These are phyloP conservation scores for Capsicum baccatum DNA, from an alignment of 257 asterid genomes.

Conservation along the genomic window DNA sequence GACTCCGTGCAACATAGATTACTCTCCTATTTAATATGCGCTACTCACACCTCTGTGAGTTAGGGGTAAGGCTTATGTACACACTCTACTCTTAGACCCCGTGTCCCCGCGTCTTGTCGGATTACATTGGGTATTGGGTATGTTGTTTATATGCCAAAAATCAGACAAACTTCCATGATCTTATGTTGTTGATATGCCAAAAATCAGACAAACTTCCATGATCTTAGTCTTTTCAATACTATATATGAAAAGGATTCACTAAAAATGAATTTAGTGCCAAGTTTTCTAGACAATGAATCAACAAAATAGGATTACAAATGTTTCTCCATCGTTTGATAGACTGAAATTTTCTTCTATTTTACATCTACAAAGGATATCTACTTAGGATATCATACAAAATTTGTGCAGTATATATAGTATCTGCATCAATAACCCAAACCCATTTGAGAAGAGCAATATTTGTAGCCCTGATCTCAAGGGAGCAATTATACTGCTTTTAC, in stretches of 20 bases:
- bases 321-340: constrained; percentile 2
- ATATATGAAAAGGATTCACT: background rate
- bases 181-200: too few species aligned
- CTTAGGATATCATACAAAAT: background rate
- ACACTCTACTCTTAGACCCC: too few species aligned
- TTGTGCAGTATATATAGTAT: background rate
- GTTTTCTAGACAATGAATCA: constrained; percentile 10
- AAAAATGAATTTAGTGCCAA: constrained; percentile 23
- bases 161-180: too few species aligned
- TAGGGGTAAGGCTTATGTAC: too few species aligned
- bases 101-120: too few species aligned
- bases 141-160: too few species aligned
- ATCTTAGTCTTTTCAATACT: too few species aligned
- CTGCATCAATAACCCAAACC: constrained; percentile 14
- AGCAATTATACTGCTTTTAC: background rate
- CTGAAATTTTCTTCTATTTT: constrained; percentile 4
- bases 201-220: too few species aligned
- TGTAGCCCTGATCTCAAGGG: background rate
- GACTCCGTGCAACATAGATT: too few species aligned
- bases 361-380: constrained; percentile 4
- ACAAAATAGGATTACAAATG: constrained; percentile 19
- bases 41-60: too few species aligned
- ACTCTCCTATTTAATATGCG: too few species aligned
- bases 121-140: background rate
- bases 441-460: background rate